phyloP scores from a whole-genome alignment of 179 eudicot species.

The Nepenthes alata region DNA sequence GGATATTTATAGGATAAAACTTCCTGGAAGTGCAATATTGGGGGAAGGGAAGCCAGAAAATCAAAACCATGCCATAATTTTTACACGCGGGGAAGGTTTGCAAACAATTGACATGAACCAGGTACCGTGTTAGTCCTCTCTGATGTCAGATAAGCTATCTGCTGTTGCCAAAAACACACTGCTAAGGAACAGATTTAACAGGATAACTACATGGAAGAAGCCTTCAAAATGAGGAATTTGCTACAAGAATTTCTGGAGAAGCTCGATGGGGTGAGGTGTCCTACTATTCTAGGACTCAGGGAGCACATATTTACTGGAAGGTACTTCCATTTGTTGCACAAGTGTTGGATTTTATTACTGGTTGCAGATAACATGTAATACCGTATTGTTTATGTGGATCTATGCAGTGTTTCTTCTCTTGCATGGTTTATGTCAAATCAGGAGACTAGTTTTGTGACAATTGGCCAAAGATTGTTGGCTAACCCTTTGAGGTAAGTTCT shows the following conservation, averaged over 20 bases:
- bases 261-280: constrained; percentile 45
- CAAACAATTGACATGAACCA: constrained; percentile 70
- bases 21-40: constrained; percentile 46
- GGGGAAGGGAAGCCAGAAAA: constrained; percentile 70
- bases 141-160: too few relatives aligned
- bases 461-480: constrained; percentile 54
- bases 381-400: too few relatives aligned
- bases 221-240: constrained; percentile 51
- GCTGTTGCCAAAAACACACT: not conserved
- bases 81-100: constrained; percentile 58
- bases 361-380: not conserved
- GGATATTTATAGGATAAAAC: constrained; percentile 44
- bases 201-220: constrained; percentile 70
- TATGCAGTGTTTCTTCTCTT: constrained; percentile 63
- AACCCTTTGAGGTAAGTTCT: constrained; percentile 50
- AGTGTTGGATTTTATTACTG: too few relatives aligned
- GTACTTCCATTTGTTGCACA: constrained; percentile 7
- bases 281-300: constrained; percentile 47
- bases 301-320: constrained; percentile 65
- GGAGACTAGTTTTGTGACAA: constrained; percentile 62
- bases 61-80: constrained; percentile 60
- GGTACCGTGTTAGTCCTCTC: constrained; percentile 10
- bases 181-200: constrained; percentile 7
- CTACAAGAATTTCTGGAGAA: constrained; percentile 44
- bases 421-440: constrained; percentile 65